A percentile compares a stretch with the other conserved stretches of the same genome.
Conservation (phyloP, 495 filamentous ascomycete species). For the Pseudevernia furfuracea region DNA sequence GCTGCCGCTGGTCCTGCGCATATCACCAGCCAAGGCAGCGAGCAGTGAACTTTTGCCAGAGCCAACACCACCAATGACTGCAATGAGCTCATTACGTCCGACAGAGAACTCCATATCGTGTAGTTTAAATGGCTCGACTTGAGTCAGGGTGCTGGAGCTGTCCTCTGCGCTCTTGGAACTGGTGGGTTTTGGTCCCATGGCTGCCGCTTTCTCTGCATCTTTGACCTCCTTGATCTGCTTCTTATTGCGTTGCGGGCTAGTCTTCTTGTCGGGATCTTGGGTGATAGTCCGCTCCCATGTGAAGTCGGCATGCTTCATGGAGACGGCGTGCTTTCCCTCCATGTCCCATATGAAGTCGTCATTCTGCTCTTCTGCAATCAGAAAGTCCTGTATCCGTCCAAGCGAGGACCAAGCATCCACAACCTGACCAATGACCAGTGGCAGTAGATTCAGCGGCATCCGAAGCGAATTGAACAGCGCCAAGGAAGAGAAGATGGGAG, state of each 20-base stretch:
- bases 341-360: slow-evolving; percentile 62
- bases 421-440: slow-evolving; percentile 78
- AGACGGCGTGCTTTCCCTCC: slow-evolving; percentile 58
- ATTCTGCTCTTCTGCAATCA: slow-evolving; percentile 74
- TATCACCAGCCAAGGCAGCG: slow-evolving; percentile 85
- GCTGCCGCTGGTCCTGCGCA: slow-evolving; percentile 71
- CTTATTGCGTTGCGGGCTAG: slow-evolving; percentile 25
- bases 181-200: slow-evolving; percentile 29
- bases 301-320: slow-evolving; percentile 67
- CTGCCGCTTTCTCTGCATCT: slow-evolving; percentile 32
- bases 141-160: slow-evolving; percentile 45
- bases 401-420: slow-evolving; percentile 84
- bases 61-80: slow-evolving; percentile 85
- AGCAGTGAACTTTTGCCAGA: slow-evolving; percentile 89
- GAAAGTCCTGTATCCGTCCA: slow-evolving; percentile 75
- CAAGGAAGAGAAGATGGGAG: slow-evolving; percentile 81
- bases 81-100: slow-evolving; percentile 74
- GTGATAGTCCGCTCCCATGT: slow-evolving; percentile 82
- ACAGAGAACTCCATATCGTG: slow-evolving; percentile 65
- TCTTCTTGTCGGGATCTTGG: slow-evolving; percentile 43
- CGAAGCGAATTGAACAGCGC: slow-evolving; percentile 88
- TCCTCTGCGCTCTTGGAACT: slow-evolving; percentile 34
- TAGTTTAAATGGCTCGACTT: slow-evolving; percentile 74
- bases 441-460: slow-evolving; percentile 80
- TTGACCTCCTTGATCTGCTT: slow-evolving; percentile 39